A percentile compares a stretch with the other conserved stretches of the same genome.
Conservation (phyloP, 208 protist species). For the Leishmania gerbilli region DNA sequence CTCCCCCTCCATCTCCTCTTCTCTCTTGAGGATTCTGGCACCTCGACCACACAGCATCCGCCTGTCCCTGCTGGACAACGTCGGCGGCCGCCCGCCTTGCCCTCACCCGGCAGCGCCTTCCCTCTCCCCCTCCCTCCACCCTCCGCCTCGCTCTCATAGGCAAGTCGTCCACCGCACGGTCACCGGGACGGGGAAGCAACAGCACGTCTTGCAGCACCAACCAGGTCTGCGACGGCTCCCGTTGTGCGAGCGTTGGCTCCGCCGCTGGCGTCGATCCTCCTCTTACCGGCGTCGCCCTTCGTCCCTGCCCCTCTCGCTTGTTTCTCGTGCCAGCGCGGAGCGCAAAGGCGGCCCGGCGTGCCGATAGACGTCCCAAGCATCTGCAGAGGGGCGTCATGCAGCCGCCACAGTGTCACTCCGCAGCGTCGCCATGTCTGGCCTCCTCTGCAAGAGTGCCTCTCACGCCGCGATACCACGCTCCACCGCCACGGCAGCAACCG, state of each 20-base stretch:
- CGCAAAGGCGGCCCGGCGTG: background rate
- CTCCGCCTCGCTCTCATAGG: background rate
- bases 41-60: background rate
- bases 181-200: background rate
- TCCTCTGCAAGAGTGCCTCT: background rate
- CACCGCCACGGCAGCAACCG: background rate
- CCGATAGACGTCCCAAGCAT: background rate
- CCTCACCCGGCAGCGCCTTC: background rate
- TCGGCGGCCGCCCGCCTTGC: background rate
- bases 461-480: background rate
- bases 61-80: background rate
- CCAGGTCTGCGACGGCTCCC: background rate
- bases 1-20: background rate
- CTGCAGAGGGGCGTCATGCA: background rate
- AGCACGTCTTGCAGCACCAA: background rate
- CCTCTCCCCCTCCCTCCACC: too few relatives aligned
- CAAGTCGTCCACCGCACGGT: background rate
- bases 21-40: background rate
- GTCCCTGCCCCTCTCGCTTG: background rate
- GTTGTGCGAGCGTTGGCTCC: background rate
- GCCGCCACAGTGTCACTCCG: constrained; percentile 2
- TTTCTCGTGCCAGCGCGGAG: background rate
- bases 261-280: background rate
- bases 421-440: background rate
- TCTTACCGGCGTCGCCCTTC: background rate